These are phyloP conservation scores for Rhinocladiella similis DNA, from an alignment of 2,329 filamentous ascomycete species.

Conservation along the genomic window DNA sequence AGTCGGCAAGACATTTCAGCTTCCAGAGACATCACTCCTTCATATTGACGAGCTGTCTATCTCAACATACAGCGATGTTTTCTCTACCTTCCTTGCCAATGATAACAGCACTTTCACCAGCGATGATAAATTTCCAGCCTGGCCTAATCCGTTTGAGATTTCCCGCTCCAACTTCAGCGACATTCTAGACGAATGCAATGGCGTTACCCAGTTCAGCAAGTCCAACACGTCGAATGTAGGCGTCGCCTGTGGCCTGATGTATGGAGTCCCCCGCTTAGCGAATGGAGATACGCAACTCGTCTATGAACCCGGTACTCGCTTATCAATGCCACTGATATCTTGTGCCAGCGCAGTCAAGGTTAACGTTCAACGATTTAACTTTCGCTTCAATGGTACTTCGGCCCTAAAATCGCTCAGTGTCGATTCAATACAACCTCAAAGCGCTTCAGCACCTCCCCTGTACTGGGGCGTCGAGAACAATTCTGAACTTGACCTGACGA, in stretches of 20 bases:
- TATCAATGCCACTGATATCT: constrained; percentile 45
- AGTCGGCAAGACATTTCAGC: constrained; percentile 34
- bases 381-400: constrained; percentile 41
- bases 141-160: constrained; percentile 31
- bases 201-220: constrained; percentile 39
- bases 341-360: constrained; percentile 47
- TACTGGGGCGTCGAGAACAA: constrained; percentile 41
- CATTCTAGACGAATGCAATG: constrained; percentile 34
- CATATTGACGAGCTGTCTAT: not conserved
- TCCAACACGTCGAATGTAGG: constrained; percentile 41
- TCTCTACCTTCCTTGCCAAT: too few relatives aligned
- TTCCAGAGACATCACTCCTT: not conserved
- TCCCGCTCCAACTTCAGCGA: constrained; percentile 29
- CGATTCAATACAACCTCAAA: constrained; percentile 37
- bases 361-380: constrained; percentile 47
- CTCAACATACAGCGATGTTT: not conserved
- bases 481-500: constrained; percentile 12
- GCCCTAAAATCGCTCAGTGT: constrained; percentile 38
- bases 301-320: constrained; percentile 43
- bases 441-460: constrained; percentile 35
- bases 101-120: constrained; percentile 35
- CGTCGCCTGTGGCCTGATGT: constrained; percentile 43
- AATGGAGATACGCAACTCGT: constrained; percentile 38
- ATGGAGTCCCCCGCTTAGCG: constrained; percentile 39
- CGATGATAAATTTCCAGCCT: not conserved